Evolutionary conservation across 768 basidiomycete species (phyloP), one percentile per base, ranked within the genome.

Genomic region (Trametes elegans): DNA sequence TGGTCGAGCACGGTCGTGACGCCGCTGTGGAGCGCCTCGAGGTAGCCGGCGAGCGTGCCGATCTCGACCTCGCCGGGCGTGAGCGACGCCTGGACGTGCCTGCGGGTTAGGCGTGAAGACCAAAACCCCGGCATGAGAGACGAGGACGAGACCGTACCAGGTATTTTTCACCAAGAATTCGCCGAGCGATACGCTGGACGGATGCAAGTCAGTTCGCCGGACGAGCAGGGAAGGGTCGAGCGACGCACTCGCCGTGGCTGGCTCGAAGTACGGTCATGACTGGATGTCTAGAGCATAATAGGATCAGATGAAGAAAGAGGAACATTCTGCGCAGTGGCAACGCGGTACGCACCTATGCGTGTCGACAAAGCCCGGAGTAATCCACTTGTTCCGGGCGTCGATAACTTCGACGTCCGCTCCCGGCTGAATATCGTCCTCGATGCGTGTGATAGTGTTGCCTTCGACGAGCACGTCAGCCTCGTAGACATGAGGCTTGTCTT

Each of bases 261-360:
- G 53, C 62, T 3, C 63, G 50, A 55, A 66, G 35, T n/a, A 66
- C 61, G 13, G 65, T 57, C 68, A 66, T 70, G 61, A 68, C 67
- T 6, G 59, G 35, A 60, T 66, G 63, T 14, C 66, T 68, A 40
- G n/a, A n/a, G n/a, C n/a, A n/a, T n/a, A n/a, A n/a, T 10, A 31
- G 18, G 11, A 27, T 7, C 14, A 9, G 18, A 28, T n/a, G 16
- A 13, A 32, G 13, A 21, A 3, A 38, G n/a, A 41, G 39, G 14
- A n/a, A 16, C 16, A 5, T n/a, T 10, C 21, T 3, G n/a, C n/a
- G n/a, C n/a, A n/a, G n/a, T n/a, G n/a, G n/a, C n/a, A n/a, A n/a
- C n/a, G n/a, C n/a, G n/a, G n/a, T n/a, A n/a, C n/a, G n/a, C n/a
- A 69, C 69, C 70, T 55, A 51, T 71, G 70, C 1, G 68, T 69